These are phyloP conservation scores for Boletus semigastroideus DNA, from an alignment of 1,284 basidiomycete genomes.

Conservation along the genomic window DNA sequence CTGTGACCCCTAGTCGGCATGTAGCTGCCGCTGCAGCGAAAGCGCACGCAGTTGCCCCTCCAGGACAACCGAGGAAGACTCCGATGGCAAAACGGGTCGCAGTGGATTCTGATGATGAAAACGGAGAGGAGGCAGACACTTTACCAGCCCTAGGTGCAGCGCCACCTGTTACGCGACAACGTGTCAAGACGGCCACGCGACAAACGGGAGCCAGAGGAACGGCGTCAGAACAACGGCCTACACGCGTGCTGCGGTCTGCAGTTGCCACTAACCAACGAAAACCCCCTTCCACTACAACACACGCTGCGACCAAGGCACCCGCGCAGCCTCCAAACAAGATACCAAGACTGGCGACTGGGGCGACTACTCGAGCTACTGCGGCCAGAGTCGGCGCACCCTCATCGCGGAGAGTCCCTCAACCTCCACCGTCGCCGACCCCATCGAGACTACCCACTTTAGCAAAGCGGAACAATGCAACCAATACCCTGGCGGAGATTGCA, in stretches of 20 bases:
- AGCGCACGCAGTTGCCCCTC: slow-evolving; percentile 67
- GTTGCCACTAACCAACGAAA: slow-evolving; percentile 38
- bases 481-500: slow-evolving; percentile 53
- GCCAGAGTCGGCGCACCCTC: slow-evolving; percentile 43
- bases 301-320: slow-evolving; percentile 34
- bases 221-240: slow-evolving; percentile 65
- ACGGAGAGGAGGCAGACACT: slow-evolving; percentile 55
- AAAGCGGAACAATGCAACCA: slow-evolving; percentile 52
- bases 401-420: slow-evolving; percentile 38
- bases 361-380: slow-evolving; percentile 38
- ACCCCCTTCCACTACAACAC: slow-evolving; percentile 40
- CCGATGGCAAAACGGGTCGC: slow-evolving; percentile 72
- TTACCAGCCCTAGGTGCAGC: slow-evolving; percentile 59
- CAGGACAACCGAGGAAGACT: slow-evolving; percentile 84
- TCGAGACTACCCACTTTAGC: slow-evolving; percentile 71
- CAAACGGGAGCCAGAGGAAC: slow-evolving; percentile 47
- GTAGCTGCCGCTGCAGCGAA: slow-evolving; percentile 65
- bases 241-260: slow-evolving; percentile 73
- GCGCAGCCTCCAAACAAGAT: slow-evolving; percentile 71
- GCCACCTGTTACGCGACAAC: slow-evolving; percentile 41
- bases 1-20: slow-evolving; percentile 77
- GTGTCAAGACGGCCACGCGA: slow-evolving; percentile 44
- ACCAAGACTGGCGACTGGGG: slow-evolving; percentile 62
- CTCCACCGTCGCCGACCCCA: slow-evolving; percentile 60
- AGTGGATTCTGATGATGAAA: slow-evolving; percentile 52